phyloP scores from a whole-genome alignment of 148 eudicot genomes.

The Suaeda aralocaspica region DNA sequence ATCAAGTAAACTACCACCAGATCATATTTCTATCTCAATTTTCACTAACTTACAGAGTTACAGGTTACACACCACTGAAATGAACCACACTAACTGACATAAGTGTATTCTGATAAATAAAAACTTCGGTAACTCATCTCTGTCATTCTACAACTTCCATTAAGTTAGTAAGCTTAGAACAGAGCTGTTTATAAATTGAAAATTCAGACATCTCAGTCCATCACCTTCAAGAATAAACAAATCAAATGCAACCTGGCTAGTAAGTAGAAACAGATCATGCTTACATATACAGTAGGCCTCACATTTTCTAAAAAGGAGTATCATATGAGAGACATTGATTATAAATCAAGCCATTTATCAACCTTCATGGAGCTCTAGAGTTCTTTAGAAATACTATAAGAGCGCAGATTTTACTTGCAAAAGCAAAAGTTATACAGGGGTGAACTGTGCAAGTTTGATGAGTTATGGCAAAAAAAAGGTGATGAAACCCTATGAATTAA shows the following conservation, averaged over 20 bases:
- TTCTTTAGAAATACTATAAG: neutral
- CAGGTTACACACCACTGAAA: too few species aligned
- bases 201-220: neutral
- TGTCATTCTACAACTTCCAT: too few species aligned
- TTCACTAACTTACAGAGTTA: too few species aligned
- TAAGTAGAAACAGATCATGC: neutral
- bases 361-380: neutral
- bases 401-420: neutral
- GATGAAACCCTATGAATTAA: neutral
- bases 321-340: neutral
- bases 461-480: neutral
- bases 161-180: too few species aligned
- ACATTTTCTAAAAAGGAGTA: neutral
- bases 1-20: too few species aligned
- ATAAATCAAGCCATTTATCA: neutral
- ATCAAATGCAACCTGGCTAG: neutral
- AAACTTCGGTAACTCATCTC: too few species aligned
- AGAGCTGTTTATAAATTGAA: neutral
- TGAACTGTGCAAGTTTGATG: neutral
- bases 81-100: too few species aligned
- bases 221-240: neutral
- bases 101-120: too few species aligned
- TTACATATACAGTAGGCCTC: neutral
- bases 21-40: too few species aligned
- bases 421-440: neutral